phyloP scores from a whole-genome alignment of 2,329 filamentous ascomycete species.

The Neurospora sp. region DNA sequence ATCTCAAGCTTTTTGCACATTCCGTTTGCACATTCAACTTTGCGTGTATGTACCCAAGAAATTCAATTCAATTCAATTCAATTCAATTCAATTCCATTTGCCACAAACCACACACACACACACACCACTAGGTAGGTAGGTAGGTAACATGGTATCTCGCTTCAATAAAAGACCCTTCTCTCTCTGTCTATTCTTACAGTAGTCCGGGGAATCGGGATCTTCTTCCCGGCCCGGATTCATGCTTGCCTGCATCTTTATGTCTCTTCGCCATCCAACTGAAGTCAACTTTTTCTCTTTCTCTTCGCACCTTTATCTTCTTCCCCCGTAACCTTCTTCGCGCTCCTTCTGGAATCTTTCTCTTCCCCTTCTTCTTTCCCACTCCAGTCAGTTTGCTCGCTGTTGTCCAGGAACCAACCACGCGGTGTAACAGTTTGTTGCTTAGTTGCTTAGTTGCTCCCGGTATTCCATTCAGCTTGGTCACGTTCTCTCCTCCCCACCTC shows the following conservation, averaged over 20 bases:
- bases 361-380: too few relatives aligned
- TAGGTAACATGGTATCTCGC: not conserved
- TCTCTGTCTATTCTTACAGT: not conserved
- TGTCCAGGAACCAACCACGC: not conserved
- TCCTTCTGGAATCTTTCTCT: too few relatives aligned
- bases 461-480: not conserved
- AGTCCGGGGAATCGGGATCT: not conserved
- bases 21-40: not conserved
- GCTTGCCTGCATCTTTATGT: not conserved
- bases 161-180: not conserved
- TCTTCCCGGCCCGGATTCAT: not conserved
- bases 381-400: too few relatives aligned
- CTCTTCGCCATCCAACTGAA: not conserved
- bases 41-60: not conserved
- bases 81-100: not conserved
- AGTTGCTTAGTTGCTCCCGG: not conserved
- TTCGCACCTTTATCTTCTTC: too few relatives aligned
- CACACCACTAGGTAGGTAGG: not conserved
- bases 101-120: not conserved
- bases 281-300: too few relatives aligned
- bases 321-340: too few relatives aligned
- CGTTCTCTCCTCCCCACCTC: not conserved
- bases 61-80: not conserved
- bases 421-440: not conserved
- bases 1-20: not conserved